Percentiles rank a stretch among this genome's conserved stretches.
Evolutionary conservation across 495 filamentous ascomycete species (phyloP).

Genomic region (Penicillium desertorum): DNA sequence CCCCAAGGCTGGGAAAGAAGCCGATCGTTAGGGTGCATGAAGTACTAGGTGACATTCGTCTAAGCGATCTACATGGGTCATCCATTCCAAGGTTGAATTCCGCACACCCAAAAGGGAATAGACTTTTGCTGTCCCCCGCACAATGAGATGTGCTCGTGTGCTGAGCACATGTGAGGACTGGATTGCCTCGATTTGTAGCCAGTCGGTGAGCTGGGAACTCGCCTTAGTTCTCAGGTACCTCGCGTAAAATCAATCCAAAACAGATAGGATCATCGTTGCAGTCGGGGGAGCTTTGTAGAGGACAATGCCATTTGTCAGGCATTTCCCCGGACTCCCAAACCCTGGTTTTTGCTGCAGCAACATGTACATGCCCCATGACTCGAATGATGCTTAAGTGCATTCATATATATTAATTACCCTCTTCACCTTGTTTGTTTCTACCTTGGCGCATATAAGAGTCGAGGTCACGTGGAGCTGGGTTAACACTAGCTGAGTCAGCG

Average conservation of each 20-base stretch:
- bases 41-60: slow-evolving; percentile 12
- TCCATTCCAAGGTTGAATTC: slow-evolving; percentile 7
- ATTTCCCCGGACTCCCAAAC: background rate
- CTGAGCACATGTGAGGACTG: background rate
- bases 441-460: background rate
- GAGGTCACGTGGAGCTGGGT: background rate
- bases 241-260: background rate
- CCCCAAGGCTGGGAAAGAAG: background rate
- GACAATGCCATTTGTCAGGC: background rate
- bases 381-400: background rate
- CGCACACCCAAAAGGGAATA: slow-evolving; percentile 19
- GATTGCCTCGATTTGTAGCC: background rate
- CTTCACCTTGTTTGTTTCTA: background rate
- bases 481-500: background rate
- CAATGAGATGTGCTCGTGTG: slow-evolving; percentile 12
- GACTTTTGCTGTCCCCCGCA: slow-evolving; percentile 18
- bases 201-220: background rate
- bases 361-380: background rate
- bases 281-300: background rate
- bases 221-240: slow-evolving; percentile 1
- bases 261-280: slow-evolving; percentile 3
- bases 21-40: slow-evolving; percentile 15
- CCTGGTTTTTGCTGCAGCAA: background rate
- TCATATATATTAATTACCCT: background rate
- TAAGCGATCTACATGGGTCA: slow-evolving; percentile 17